Evolutionary conservation across 2,329 filamentous ascomycete genomes (phyloP).

Genomic region (Curvularia verruculosa): DNA sequence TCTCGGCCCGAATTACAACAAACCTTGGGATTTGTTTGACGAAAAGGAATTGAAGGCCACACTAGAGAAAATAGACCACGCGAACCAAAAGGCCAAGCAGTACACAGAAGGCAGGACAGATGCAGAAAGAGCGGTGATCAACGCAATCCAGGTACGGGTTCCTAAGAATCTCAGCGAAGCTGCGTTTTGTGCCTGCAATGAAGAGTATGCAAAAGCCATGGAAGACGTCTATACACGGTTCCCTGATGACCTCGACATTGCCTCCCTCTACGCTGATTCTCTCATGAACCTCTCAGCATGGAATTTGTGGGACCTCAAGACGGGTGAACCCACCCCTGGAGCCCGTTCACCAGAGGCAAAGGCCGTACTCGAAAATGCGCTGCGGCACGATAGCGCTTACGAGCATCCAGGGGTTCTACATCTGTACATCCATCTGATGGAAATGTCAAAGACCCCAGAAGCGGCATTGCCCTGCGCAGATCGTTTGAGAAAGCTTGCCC

Average conservation of each 20-base stretch:
- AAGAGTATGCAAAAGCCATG: slow-evolving; percentile 68
- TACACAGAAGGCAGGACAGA: slow-evolving; percentile 49
- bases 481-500: slow-evolving; percentile 66
- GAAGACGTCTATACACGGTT: slow-evolving; percentile 59
- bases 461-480: slow-evolving; percentile 66
- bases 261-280: slow-evolving; percentile 67
- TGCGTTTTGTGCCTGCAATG: slow-evolving; percentile 60
- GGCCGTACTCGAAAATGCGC: slow-evolving; percentile 62
- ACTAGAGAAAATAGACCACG: slow-evolving; percentile 56
- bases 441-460: slow-evolving; percentile 74
- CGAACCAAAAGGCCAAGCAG: slow-evolving; percentile 54
- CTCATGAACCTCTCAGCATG: slow-evolving; percentile 71
- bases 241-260: slow-evolving; percentile 66
- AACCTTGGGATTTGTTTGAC: slow-evolving; percentile 76
- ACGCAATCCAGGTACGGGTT: slow-evolving; percentile 59
- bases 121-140: slow-evolving; percentile 67
- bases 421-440: slow-evolving; percentile 78
- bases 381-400: slow-evolving; percentile 57
- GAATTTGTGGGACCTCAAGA: slow-evolving; percentile 67
- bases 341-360: slow-evolving; percentile 66
- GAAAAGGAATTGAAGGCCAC: slow-evolving; percentile 61
- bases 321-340: slow-evolving; percentile 60
- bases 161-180: slow-evolving; percentile 55
- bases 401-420: slow-evolving; percentile 74
- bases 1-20: slow-evolving; percentile 79